Base-by-base conservation (phyloP, 257 asterid genomes). In the Fraxinus quadrangulata region DNA sequence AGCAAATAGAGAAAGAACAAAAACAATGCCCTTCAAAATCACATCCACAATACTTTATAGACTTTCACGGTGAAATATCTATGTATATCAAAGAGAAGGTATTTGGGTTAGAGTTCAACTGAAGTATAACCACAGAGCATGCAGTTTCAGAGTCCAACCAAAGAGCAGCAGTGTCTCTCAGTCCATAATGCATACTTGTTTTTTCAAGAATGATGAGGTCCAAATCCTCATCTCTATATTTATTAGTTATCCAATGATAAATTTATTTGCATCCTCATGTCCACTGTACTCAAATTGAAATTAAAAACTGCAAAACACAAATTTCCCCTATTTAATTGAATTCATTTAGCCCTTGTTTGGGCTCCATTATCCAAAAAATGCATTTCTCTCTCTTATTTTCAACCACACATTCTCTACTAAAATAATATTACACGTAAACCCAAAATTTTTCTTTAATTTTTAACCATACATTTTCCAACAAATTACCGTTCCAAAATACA, bases 11-110 rank as follows among this genome's bases (percentile, higher is more conserved):
- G 71, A 40, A 36, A 13, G 14, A 61, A 63, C 14, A 14, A 72
- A 45, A 54, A 70, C 42, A 71, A 56, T 76, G 66, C 66, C 71
- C 65, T 47, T 70, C 73, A 59, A 78, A 42, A 23, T 75, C 45
- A 71, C 63, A 23, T 59, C 66, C 51, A 77, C 51, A 30, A 30
- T 37, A 14, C 23, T 63, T 51, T 37, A 39, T 7, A 59, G 31
- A 71, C 33, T 71, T 63, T 76, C 59, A 47, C 69, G 66, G 9
- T 34, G 24, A 34, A 67, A 69, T 68, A 72, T 14, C 45, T 14
- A 39, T n/a, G 65, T 79, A 67, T 56, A 49, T 59, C 75, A 71
- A 67, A 75, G 34, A 67, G 66, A 37, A 78, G 69, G 63, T 73
- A 74, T 75, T 74, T 47, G 33, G 5, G 74, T 36, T 63, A 63